These are phyloP conservation scores for Epichloe uncinata DNA, from an alignment of 2,329 filamentous ascomycete species.

Conservation along the genomic window DNA sequence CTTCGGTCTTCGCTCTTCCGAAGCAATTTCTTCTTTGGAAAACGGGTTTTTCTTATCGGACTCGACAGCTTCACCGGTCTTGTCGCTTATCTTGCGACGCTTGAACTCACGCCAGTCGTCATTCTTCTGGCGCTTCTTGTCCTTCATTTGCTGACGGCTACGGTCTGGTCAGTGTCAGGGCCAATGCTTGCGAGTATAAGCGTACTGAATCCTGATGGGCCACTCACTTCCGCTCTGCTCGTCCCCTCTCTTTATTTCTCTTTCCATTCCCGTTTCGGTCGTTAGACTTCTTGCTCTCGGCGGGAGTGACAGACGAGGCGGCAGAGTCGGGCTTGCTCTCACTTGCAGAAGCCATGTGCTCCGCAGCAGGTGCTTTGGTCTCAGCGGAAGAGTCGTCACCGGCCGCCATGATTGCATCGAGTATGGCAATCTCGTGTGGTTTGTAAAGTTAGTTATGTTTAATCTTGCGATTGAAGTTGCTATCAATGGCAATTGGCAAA, in stretches of 20 bases:
- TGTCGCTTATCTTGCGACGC: conserved; percentile 26
- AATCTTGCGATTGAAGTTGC: background rate
- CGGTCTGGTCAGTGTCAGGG: conserved; percentile 19
- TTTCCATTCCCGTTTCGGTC: conserved; percentile 6
- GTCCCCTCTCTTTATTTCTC: conserved; percentile 16
- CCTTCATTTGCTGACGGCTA: conserved; percentile 20
- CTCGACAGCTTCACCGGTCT: conserved; percentile 19
- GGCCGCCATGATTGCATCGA: conserved; percentile 22
- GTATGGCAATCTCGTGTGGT: conserved; percentile 1
- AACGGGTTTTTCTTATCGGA: conserved; percentile 33
- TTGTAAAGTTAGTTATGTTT: background rate
- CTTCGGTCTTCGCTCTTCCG: conserved; percentile 80
- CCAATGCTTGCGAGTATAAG: background rate
- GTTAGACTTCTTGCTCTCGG: conserved; percentile 2
- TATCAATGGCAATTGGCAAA: conserved; percentile 2
- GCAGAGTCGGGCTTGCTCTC: conserved; percentile 1
- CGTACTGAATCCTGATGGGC: too few relatives aligned
- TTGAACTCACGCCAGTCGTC: conserved; percentile 28
- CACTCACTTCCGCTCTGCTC: conserved; percentile 11
- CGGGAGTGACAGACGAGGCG: background rate
- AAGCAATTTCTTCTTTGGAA: conserved; percentile 69
- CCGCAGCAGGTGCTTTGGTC: conserved; percentile 9
- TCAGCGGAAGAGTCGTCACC: conserved; percentile 17
- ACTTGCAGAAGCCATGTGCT: conserved; percentile 7
- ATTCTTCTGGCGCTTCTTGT: conserved; percentile 26